Evolutionary conservation across 2,329 filamentous ascomycete genomes (phyloP), one percentile per base, ranked within the genome.

Genomic region (Dactylellina cionopaga): DNA sequence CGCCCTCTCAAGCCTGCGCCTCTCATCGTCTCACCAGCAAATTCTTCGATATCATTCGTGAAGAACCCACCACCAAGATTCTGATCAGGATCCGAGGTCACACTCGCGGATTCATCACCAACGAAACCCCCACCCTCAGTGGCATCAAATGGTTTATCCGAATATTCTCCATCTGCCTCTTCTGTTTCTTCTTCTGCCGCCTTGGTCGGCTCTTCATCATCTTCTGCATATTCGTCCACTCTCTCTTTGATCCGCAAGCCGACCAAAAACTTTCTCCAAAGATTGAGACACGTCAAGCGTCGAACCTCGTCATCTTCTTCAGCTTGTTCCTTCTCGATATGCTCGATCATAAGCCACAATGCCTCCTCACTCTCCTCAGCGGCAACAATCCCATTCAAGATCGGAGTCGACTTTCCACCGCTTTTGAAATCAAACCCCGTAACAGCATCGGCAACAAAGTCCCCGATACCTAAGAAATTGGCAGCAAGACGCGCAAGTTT

Each of bases 361-460:
- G 81, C 84, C 59, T 83, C 81, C 37, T 81, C 80, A 33, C 88
- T 85, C 52, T 87, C 83, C 75, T 90, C 88, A 15, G 92, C 89
- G 0, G 96, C 87, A 0, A 99, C 88, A 0, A 90, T 86, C 1
- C 95, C 95, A 35, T 87, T 85, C 1, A 95, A 81, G 1, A 97
- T 85, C 0, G 95, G 92, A 1, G 92, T 97, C 13, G 94, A 94
- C 63, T 92, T 89, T 1, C 92, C 87, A 0, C 92, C 92, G 4
- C 47, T 43, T 78, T 88, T 89, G 81, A 98, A 99, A 35, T 89
- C 85, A 77, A 98, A 99, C 0, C 94, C 94, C 0, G 90, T 95
- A 58, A 99, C 87, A 0, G 95, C 95, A 29, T 94, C 92, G 1
- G 92, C 92, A 17, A 72, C 54, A 79, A 90, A 96, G 80, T 98